These are phyloP conservation scores for Chloris gayana DNA, from an alignment of 176 grass and related monocot species.

Conservation along the genomic window DNA sequence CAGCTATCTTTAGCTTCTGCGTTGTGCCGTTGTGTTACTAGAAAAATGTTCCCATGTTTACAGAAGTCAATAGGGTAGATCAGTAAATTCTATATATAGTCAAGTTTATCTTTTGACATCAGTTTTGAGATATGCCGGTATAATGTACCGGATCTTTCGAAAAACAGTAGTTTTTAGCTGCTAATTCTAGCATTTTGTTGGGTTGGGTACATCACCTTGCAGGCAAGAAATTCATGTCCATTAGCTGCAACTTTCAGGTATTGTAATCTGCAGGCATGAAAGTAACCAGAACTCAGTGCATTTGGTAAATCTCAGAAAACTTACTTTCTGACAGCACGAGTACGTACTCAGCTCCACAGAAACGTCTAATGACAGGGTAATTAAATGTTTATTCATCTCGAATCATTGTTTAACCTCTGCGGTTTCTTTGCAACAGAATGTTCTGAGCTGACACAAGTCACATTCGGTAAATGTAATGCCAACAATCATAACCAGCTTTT, in stretches of 20 bases:
- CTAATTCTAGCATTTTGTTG: constrained; percentile 32
- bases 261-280: not conserved
- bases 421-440: constrained; percentile 50
- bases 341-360: constrained; percentile 16
- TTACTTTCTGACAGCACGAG: constrained; percentile 17
- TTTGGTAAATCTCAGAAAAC: constrained; percentile 22
- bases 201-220: not conserved
- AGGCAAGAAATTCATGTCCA: constrained; percentile 18
- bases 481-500: constrained; percentile 49
- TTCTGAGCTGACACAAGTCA: constrained; percentile 56
- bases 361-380: constrained; percentile 35
- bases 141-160: too few relatives aligned
- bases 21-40: not conserved
- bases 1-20: constrained; percentile 36
- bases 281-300: not conserved
- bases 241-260: constrained; percentile 9
- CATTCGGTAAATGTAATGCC: constrained; percentile 56
- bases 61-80: constrained; percentile 30
- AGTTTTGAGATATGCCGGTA: too few relatives aligned
- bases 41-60: constrained; percentile 36
- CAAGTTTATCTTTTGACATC: constrained; percentile 22
- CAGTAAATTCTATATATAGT: constrained; percentile 9
- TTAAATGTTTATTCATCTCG: constrained; percentile 31
- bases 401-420: constrained; percentile 49
- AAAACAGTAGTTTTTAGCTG: too few relatives aligned